phyloP scores from a whole-genome alignment of 306 rosid species.

The barrel medic (Medicago truncatula) region MtrunA17r5.0-ANR NC_053048.1:12546501-12547000 shows the following conservation, averaged over 20 bases:
- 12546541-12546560: too few species aligned
- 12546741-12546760: conserved; percentile 82
- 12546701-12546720: conserved; percentile 89
- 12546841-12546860: conserved; percentile 97
- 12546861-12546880: conserved; percentile 87
- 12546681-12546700: conserved; percentile 47
- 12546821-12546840: too few species aligned
- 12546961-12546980: neutral
- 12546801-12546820: neutral
- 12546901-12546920: conserved; percentile 63
- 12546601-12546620: too few species aligned
- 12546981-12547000: too few species aligned
- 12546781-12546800: too few species aligned
- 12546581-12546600: too few species aligned
- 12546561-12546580: too few species aligned
- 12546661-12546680: conserved; percentile 55
- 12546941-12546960: conserved; percentile 30
- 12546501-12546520: too few species aligned
- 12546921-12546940: conserved; percentile 53
- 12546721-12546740: conserved; percentile 77
- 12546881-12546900: conserved; percentile 71
- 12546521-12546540: too few species aligned
- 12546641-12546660: conserved; percentile 45
- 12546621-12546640: too few species aligned
- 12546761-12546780: neutral